phyloP scores from a whole-genome alignment of 306 rosid species.

The Delonix regia region DNA sequence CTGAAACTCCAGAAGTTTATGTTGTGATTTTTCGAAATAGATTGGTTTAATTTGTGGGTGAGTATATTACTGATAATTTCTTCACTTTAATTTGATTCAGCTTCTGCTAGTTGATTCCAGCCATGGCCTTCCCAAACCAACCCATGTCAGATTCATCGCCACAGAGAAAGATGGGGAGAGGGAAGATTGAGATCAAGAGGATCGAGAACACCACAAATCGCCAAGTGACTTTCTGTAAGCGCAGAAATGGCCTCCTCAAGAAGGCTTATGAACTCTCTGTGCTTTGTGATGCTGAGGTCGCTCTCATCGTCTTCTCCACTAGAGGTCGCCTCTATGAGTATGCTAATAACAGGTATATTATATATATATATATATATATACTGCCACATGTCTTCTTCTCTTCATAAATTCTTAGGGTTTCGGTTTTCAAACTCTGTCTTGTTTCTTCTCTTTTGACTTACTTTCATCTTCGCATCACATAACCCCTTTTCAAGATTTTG shows the following conservation, averaged over 20 bases:
- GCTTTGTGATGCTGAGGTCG: constrained; percentile 91
- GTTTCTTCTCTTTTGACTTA: constrained; percentile 1
- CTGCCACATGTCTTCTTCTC: background rate
- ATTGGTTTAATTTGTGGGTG: background rate
- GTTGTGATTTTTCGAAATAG: no score
- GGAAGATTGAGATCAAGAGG: constrained; percentile 59
- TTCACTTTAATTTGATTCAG: constrained; percentile 43
- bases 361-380: no score
- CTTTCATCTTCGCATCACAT: background rate
- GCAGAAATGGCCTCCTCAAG: constrained; percentile 58
- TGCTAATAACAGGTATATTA: constrained; percentile 55
- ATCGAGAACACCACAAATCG: constrained; percentile 57
- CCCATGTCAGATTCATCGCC: constrained; percentile 43
- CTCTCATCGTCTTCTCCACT: constrained; percentile 53
- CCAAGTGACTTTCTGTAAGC: constrained; percentile 57
- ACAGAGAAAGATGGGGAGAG: constrained; percentile 53
- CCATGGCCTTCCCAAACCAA: constrained; percentile 65
- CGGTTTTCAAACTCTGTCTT: constrained; percentile 23
- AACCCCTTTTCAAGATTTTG: background rate
- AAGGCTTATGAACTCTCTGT: constrained; percentile 67
- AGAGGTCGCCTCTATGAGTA: constrained; percentile 63
- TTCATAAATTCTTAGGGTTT: background rate
- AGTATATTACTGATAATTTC: constrained; percentile 16
- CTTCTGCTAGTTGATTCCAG: constrained; percentile 3
- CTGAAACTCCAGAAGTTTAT: background rate